phyloP scores from a whole-genome alignment of 2,329 filamentous ascomycete genomes.

The Botrytis paeoniae region DNA sequence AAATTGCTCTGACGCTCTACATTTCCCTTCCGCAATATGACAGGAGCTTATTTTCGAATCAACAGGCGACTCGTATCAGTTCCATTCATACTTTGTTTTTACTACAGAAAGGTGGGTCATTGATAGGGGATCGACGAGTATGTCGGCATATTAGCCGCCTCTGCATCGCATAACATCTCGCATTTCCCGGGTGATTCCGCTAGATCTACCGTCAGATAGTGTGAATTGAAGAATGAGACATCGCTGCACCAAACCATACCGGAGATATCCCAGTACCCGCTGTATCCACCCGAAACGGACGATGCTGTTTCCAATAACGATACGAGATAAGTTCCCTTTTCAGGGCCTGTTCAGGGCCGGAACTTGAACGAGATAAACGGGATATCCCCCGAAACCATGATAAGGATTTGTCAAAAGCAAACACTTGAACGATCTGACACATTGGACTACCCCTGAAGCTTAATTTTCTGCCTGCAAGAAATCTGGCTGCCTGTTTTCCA shows the following conservation, averaged over 20 bases:
- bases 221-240: not conserved
- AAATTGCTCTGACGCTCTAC: not conserved
- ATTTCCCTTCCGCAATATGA: not conserved
- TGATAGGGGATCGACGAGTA: not conserved
- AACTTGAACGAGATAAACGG: not conserved
- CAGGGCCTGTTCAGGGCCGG: not conserved
- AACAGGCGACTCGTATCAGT: not conserved
- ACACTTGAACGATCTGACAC: not conserved
- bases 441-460: not conserved
- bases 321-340: not conserved
- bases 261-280: not conserved
- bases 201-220: not conserved
- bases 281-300: not conserved
- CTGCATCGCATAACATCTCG: not conserved
- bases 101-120: not conserved
- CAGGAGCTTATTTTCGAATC: not conserved
- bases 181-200: not conserved
- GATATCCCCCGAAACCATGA: not conserved
- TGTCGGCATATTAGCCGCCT: not conserved
- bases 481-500: not conserved
- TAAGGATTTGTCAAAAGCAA: not conserved
- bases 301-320: not conserved
- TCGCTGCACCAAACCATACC: not conserved
- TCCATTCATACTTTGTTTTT: not conserved
- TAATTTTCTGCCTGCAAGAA: not conserved